Conservation (phyloP, 305 asterid species). For the Fraxinus paxiana region DNA sequence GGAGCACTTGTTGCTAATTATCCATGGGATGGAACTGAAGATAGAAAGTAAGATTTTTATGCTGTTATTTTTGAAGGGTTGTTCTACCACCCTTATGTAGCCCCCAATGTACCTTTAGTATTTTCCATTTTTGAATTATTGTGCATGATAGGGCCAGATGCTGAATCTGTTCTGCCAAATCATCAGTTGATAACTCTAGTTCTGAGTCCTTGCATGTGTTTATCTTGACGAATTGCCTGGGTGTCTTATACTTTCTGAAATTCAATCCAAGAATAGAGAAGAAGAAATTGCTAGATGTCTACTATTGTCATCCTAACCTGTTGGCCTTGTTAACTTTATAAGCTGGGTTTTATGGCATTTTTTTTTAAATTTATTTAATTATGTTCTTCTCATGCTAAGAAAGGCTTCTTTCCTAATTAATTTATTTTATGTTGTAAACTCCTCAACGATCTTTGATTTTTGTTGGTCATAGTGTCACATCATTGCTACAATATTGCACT, state of each 20-base stretch:
- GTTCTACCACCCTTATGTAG: no score
- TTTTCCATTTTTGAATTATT: not conserved
- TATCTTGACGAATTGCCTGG: not conserved
- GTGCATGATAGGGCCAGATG: not conserved
- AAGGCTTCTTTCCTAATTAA: not conserved
- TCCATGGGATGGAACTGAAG: conserved; percentile 88
- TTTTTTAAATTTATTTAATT: not conserved
- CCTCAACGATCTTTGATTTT: not conserved
- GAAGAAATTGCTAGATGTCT: not conserved
- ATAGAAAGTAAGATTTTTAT: conserved; percentile 53
- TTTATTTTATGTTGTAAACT: not conserved
- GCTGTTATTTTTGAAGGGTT: conserved; percentile 8
- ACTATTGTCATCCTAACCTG: not conserved
- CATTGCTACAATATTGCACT: not conserved
- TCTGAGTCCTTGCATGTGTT: not conserved
- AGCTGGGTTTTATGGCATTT: not conserved
- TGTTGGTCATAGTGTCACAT: not conserved
- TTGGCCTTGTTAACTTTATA: not conserved
- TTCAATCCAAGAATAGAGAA: not conserved
- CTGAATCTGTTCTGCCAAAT: not conserved
- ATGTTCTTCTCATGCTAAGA: not conserved
- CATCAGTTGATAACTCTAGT: conserved; percentile 2
- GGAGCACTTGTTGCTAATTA: conserved; percentile 92
- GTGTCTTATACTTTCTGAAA: not conserved
- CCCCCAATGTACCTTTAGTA: no score